Base-by-base conservation (phyloP, 1,139 yeast species). In the Diutina ranongensis region DNA sequence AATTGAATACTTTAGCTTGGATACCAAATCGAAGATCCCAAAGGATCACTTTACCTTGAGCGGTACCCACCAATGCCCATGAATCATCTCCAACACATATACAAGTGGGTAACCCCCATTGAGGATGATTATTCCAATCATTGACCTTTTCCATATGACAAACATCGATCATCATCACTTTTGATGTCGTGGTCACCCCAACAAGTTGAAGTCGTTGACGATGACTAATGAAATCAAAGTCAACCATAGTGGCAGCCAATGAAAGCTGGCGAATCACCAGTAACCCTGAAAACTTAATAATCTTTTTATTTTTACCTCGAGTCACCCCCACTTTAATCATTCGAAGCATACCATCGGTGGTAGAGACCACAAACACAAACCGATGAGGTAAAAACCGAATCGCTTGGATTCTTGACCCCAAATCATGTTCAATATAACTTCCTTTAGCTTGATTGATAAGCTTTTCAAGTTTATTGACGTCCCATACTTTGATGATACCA, bases 401-500 rank as follows among this genome's bases (percentile, higher is more conserved):
- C 12, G 67, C 62, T 0, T 70, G 67, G 10, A 83, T 68, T 0
- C 76, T 49, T 0, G 78, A 67, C 0, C 72, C 70, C 45, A 80
- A 60, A 40, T 73, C 71, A 1, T 74, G 56, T 1, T 73, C 63
- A 5, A 76, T 54, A 7, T 76, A 68, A 0, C 95, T 74, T 25
- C 56, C 61, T 47, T 76, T 70, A 41, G 81, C 78, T 7, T 38
- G 32, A 2, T 80, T 71, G 1, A 80, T 78, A 46, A 80, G 82
- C 50, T 74, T 75, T 48, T 81, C 88, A 41, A 89, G 63, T 48
- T 80, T 75, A 13, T 65, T 58, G 1, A 80, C 63, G 55, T 87
- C 95, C 97, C 97, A 92, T 0, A 92, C 62, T 51, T 78, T 81
- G 42, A 92, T 56, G 2, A 64, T 55, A 0, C 97, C 97, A 45